phyloP scores from a whole-genome alignment of 2,329 filamentous ascomycete species.

The Coleophoma eucalyptorum region DNA sequence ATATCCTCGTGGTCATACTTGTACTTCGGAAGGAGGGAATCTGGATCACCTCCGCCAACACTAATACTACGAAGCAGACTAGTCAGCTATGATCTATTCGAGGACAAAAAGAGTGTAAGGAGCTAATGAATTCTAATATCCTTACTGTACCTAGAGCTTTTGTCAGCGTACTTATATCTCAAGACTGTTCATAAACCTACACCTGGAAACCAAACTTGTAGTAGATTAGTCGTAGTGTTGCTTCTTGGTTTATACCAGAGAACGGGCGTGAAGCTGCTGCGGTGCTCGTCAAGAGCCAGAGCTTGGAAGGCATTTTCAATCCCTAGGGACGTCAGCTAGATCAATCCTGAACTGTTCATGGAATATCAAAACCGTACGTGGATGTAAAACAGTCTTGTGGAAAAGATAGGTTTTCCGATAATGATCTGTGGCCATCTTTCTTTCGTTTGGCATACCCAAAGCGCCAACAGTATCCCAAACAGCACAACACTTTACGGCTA shows the following conservation, averaged over 20 bases:
- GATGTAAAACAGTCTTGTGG: slow-evolving; percentile 28
- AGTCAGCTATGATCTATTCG: background rate
- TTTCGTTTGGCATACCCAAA: background rate
- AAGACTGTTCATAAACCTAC: slow-evolving; percentile 10
- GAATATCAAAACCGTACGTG: background rate
- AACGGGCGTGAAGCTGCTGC: slow-evolving; percentile 28
- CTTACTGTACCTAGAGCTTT: background rate
- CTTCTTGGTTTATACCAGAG: slow-evolving; percentile 22
- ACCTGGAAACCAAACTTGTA: slow-evolving; percentile 38
- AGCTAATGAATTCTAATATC: no score
- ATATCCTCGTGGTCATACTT: background rate
- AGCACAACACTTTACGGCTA: slow-evolving; percentile 37
- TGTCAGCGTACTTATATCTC: background rate
- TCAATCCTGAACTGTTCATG: no score
- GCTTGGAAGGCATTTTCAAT: slow-evolving; percentile 43
- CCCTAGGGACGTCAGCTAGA: slow-evolving; percentile 10
- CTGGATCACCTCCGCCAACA: background rate
- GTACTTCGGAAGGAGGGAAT: background rate
- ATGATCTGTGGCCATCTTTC: background rate
- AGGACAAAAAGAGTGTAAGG: background rate
- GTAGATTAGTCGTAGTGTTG: slow-evolving; percentile 25
- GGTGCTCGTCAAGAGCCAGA: slow-evolving; percentile 39
- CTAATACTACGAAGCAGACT: background rate
- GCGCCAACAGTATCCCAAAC: slow-evolving; percentile 28
- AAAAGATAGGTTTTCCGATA: slow-evolving; percentile 26